Evolutionary conservation across 1,284 basidiomycete species (phyloP).

Genomic region (Rhodotorula sp.): DNA sequence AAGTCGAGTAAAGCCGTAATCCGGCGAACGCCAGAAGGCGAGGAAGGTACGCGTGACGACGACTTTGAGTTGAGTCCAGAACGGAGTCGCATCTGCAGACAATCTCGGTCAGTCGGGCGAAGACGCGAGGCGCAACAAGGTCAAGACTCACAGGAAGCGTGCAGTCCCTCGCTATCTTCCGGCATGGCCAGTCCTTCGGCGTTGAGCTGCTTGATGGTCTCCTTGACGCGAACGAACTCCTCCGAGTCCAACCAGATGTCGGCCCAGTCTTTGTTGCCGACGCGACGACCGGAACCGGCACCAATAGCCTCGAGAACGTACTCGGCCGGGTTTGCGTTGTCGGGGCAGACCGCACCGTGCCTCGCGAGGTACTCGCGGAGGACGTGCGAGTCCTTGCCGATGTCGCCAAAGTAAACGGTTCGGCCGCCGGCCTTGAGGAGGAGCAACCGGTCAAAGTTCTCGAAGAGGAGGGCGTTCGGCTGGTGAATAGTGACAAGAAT

Average conservation of each 20-base stretch:
- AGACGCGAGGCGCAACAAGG: too few relatives aligned
- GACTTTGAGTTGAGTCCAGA: constrained; percentile 72
- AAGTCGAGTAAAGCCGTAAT: constrained; percentile 57
- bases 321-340: constrained; percentile 39
- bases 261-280: constrained; percentile 50
- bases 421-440: constrained; percentile 44
- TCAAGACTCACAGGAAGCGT: too few relatives aligned
- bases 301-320: constrained; percentile 49
- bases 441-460: constrained; percentile 42
- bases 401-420: constrained; percentile 44
- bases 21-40: constrained; percentile 77
- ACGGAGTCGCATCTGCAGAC: constrained; percentile 60
- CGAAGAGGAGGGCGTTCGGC: constrained; percentile 59
- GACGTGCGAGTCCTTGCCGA: constrained; percentile 53
- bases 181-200: constrained; percentile 51
- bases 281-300: constrained; percentile 46
- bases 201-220: constrained; percentile 55
- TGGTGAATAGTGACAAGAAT: constrained; percentile 62
- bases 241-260: constrained; percentile 50
- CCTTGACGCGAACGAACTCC: constrained; percentile 48
- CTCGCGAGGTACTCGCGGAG: constrained; percentile 57
- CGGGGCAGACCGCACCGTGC: constrained; percentile 37
- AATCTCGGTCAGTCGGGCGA: constrained; percentile 17
- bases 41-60: constrained; percentile 72
- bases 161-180: constrained; percentile 44